A percentile compares a stretch with the other conserved stretches of the same genome.
These are phyloP conservation scores for Lachnellula arida DNA, from an alignment of 2,329 filamentous ascomycete genomes.

Conservation along the genomic window DNA sequence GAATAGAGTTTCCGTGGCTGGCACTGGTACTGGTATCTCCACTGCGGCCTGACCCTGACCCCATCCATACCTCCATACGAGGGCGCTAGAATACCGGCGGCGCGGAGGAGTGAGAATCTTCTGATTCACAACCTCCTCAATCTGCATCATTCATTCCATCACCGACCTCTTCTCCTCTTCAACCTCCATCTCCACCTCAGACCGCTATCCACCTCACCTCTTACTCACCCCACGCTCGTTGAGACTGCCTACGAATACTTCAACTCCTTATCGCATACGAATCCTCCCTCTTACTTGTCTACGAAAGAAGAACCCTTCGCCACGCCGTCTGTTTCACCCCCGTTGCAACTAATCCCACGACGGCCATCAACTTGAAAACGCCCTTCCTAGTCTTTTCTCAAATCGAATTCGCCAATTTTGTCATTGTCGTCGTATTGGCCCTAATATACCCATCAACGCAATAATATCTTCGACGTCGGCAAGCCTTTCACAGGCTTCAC, in stretches of 20 bases:
- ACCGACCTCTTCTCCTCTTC: not conserved
- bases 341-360: constrained; percentile 17
- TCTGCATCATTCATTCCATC: too few relatives aligned
- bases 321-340: constrained; percentile 16
- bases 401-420: constrained; percentile 12
- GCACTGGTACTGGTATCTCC: too few relatives aligned
- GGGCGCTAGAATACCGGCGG: too few relatives aligned
- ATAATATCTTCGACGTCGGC: not conserved
- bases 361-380: constrained; percentile 6
- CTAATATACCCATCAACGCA: constrained; percentile 4
- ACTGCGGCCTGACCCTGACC: too few relatives aligned
- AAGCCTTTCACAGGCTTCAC: not conserved
- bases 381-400: constrained; percentile 14
- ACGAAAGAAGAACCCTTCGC: not conserved
- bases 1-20: too few relatives aligned
- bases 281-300: not conserved
- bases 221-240: not conserved
- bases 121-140: too few relatives aligned
- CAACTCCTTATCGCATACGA: not conserved
- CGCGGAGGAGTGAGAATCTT: too few relatives aligned
- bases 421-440: constrained; percentile 6
- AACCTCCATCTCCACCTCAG: not conserved
- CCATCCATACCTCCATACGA: too few relatives aligned
- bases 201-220: not conserved
- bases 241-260: not conserved